Percentiles rank a stretch among this genome's conserved stretches.
Conservation (phyloP, 139 green algal species). For the Penium margaritaceum region DNA sequence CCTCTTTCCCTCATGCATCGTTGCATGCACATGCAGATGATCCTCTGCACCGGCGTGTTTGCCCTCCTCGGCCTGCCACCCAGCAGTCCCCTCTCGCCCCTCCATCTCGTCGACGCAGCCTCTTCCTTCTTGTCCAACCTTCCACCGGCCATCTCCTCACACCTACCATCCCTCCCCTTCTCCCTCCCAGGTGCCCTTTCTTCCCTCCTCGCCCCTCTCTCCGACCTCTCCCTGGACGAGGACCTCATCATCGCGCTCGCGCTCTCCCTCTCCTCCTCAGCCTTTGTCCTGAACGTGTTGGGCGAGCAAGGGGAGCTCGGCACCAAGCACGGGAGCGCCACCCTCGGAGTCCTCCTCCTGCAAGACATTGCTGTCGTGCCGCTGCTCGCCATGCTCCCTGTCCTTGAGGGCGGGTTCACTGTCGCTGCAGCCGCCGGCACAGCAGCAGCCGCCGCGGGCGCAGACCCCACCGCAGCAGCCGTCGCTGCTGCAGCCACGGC, state of each 20-base stretch:
- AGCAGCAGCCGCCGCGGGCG: background rate
- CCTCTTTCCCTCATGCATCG: background rate
- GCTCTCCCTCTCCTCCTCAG: conserved; percentile 76
- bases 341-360: conserved; percentile 82
- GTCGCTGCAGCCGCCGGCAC: conserved; percentile 5
- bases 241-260: conserved; percentile 81
- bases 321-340: conserved; percentile 70
- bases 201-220: background rate
- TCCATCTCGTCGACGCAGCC: background rate
- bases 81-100: background rate
- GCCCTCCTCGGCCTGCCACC: conserved; percentile 61
- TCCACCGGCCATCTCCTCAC: background rate
- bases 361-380: conserved; percentile 89
- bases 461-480: background rate
- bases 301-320: conserved; percentile 67
- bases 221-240: conserved; percentile 15
- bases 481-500: background rate
- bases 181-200: too few relatives aligned
- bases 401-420: conserved; percentile 50
- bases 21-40: background rate
- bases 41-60: conserved; percentile 60
- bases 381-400: conserved; percentile 81
- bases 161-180: background rate
- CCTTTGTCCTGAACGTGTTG: conserved; percentile 90
- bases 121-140: conserved; percentile 1